These are phyloP conservation scores for Penicillium hesseltinei DNA, from an alignment of 2,329 filamentous ascomycete genomes.

Conservation along the genomic window DNA sequence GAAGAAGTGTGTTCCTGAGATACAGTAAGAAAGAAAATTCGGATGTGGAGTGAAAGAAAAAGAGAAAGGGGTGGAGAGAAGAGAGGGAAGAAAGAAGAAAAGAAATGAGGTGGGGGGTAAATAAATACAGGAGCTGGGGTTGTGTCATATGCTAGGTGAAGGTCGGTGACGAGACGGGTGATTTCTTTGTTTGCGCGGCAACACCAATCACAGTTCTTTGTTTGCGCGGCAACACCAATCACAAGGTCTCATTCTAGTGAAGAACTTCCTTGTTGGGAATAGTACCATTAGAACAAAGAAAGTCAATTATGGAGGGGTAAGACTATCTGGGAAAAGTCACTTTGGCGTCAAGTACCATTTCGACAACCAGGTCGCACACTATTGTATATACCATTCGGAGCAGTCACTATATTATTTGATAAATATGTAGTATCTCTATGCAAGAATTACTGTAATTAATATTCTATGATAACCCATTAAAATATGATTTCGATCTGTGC, in stretches of 20 bases:
- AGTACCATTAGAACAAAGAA: not conserved
- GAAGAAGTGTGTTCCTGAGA: too few relatives aligned
- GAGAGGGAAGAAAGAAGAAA: constrained; percentile 2
- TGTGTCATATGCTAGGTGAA: not conserved
- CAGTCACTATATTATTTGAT: not conserved
- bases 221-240: not conserved
- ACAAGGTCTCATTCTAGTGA: not conserved
- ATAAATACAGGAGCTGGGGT: not conserved
- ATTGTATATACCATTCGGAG: not conserved
- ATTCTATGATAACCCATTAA: not conserved
- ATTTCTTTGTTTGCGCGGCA: constrained; percentile 1
- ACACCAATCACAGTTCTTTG: constrained; percentile 6
- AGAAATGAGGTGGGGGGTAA: not conserved
- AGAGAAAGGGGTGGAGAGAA: not conserved
- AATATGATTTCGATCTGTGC: not conserved
- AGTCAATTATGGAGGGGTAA: not conserved
- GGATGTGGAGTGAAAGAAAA: too few relatives aligned
- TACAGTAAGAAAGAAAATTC: too few relatives aligned
- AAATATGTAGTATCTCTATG: not conserved
- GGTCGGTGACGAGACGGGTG: not conserved
- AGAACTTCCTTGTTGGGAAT: not conserved
- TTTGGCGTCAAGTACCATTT: not conserved
- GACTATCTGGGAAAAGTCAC: not conserved
- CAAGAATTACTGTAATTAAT: not conserved
- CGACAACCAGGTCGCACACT: not conserved